Evolutionary conservation across 2,329 filamentous ascomycete species (phyloP), one percentile per base, ranked within the genome.

Genomic region (Xylariales sp.): DNA sequence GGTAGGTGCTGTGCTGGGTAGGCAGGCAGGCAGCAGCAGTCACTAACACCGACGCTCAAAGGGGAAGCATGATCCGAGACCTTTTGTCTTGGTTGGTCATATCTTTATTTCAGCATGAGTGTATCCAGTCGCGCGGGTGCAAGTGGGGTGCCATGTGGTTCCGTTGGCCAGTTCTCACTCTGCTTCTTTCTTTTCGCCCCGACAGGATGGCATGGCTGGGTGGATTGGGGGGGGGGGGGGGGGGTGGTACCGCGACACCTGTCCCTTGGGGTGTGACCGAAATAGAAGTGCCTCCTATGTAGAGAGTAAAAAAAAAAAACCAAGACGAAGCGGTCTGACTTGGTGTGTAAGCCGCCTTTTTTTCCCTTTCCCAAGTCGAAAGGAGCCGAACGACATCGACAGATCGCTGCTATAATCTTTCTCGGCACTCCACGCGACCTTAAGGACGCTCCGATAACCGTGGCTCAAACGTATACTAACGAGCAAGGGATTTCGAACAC

Each of bases 101-200:
- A 67, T 50, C 49, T 43, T 68, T 57, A 62, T 45, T 65, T 23
- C 23, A 57, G 62, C 34, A 23, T 45, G 50, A 53, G 39, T 46
- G 61, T 64, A 57, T 64, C 61, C 53, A 43, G 48, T 43, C 50
- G 32, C 23, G 45, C 61, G 61, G 61, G 61, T 64, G 41, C 10
- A 41, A 57, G 61, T 64, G 61, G 61, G 61, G 61, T 56, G 61
- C 61, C 68, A 69, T 68, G 68, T 69, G 68, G 64, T 63, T 56
- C 49, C 55, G 36, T 67, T 59, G 49, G 49, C 54, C 41, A 39
- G 32, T 30, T 32, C 43, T 45, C 23, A 56, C 46, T 59, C 10
- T 60, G 14, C 64, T 62, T 39, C 18, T 56, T 60, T 60, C 50
- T 54, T 65, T 30, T 18, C 46, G 45, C 45, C 55, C 66, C 57